Conservation (phyloP, 345 rosid genomes). For the Viola odorata region DNA sequence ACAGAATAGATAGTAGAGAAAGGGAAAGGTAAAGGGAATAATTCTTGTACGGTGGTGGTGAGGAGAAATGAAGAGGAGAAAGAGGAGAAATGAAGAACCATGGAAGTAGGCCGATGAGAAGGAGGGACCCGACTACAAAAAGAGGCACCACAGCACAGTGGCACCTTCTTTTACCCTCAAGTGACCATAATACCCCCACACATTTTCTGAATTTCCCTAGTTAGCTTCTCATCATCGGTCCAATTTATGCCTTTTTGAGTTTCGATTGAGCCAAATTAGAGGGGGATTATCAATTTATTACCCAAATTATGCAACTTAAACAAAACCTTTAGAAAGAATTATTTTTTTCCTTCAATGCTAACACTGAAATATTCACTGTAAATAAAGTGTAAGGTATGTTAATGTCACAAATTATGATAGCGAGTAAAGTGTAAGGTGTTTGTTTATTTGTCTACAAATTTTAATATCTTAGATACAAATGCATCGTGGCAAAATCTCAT, state of each 20-base stretch:
- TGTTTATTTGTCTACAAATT: no score
- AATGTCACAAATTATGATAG: no score
- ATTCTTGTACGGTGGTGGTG: slow-evolving; percentile 13
- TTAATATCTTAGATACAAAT: no score
- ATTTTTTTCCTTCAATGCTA: no score
- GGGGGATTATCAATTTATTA: no score
- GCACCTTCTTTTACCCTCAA: background rate
- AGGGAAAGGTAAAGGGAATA: slow-evolving; percentile 6
- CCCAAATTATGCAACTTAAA: no score
- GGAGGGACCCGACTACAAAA: background rate
- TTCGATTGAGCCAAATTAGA: no score
- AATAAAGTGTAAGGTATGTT: no score
- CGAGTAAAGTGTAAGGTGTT: no score
- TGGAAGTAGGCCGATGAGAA: background rate
- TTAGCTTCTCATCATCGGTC: background rate
- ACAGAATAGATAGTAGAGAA: slow-evolving; percentile 7
- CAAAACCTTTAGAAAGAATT: background rate
- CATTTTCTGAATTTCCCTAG: background rate
- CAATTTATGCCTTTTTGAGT: no score
- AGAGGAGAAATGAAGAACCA: background rate
- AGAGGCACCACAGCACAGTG: background rate
- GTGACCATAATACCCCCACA: slow-evolving; percentile 15
- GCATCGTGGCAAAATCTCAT: background rate
- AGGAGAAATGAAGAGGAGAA: background rate
- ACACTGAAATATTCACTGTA: no score